phyloP scores from a whole-genome alignment of 1,139 yeast genomes.

The Yarrowia galli region DNA sequence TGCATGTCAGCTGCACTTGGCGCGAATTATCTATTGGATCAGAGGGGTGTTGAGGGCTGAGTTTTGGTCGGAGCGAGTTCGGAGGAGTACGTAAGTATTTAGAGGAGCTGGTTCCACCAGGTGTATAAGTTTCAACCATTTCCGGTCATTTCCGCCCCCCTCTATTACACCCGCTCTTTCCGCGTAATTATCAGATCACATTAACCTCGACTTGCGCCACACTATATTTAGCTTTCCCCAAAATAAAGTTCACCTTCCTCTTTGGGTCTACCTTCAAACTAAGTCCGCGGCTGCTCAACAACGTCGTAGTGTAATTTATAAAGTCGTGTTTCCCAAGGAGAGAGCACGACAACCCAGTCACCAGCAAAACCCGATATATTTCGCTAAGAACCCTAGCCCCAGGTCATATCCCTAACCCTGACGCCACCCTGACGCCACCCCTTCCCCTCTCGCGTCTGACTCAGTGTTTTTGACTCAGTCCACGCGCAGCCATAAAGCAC shows the following conservation, averaged over 20 bases:
- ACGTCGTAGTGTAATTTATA: not conserved
- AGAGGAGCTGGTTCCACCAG: too few relatives aligned
- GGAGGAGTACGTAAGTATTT: too few relatives aligned
- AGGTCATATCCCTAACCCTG: not conserved
- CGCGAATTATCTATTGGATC: conserved; percentile 1
- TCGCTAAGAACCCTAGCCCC: not conserved
- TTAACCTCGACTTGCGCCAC: conserved; percentile 5
- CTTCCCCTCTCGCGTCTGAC: not conserved
- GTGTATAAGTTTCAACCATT: too few relatives aligned
- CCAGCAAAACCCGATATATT: too few relatives aligned
- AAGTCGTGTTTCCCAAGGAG: not conserved
- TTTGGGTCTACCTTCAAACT: not conserved
- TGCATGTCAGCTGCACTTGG: conserved; percentile 23
- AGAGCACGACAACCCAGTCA: not conserved
- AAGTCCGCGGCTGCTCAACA: not conserved
- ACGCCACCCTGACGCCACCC: not conserved
- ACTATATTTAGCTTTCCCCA: not conserved
- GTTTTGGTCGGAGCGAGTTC: too few relatives aligned
- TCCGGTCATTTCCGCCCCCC: too few relatives aligned
- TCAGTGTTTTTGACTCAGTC: conserved; percentile 14
- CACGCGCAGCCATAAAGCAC: conserved; percentile 27
- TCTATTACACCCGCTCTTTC: too few relatives aligned
- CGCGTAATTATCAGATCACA: conserved; percentile 10
- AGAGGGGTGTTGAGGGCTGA: too few relatives aligned
- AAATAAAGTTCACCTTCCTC: too few relatives aligned